Base-by-base conservation (phyloP, 2,329 filamentous ascomycete species). In the Fusarium circinatum region DNA sequence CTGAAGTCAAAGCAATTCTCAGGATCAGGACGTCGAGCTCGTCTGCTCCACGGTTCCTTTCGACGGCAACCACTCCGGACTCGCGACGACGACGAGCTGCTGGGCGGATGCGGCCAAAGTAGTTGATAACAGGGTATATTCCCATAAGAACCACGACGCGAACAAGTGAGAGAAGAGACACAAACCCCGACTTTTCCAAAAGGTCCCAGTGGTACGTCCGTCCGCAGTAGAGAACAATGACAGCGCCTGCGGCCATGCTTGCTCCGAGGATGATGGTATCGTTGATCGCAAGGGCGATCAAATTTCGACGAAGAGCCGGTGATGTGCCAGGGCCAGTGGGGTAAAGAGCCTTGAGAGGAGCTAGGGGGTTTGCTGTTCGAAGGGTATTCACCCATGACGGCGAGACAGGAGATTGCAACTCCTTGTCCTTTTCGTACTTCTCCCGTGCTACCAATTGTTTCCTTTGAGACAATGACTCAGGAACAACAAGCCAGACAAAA, bases 261-360 rank as follows among this genome's bases (percentile, higher is more conserved):
- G 95, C 89, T 28, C 94, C 93, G 70, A 98, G 92, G 74, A 97
- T 89, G 72, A 94, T 90, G 32, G 92, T 93, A 79, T 98, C 96
- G 62, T 95, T 91, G 11, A 91, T 85, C 5, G 95, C 93, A 14
- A 99, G 87, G 1, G 96, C 84, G 7, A 97, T 80, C n/a, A 99
- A 85, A 79, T 99, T 99, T 61, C 91, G 87, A 22, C 95, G 91
- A 36, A 98, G 84, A 2, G 87, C 75, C 83, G 41, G 84, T 74
- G 77, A 88, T 84, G 79, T 90, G 6, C 90, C 89, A 2, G 87
- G 88, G 0, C 92, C 93, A 0, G 86, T 91, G 0, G 95, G 96
- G 79, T 89, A 92, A 7, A 98, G 88, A 36, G 97, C 91, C 73
- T 89, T 90, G 8, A 99, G 88, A 0, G 96, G 94, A 20, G 88